phyloP scores from a whole-genome alignment of 1,139 yeast genomes.

The Hemisphaericaspora lyxosophila region DNA sequence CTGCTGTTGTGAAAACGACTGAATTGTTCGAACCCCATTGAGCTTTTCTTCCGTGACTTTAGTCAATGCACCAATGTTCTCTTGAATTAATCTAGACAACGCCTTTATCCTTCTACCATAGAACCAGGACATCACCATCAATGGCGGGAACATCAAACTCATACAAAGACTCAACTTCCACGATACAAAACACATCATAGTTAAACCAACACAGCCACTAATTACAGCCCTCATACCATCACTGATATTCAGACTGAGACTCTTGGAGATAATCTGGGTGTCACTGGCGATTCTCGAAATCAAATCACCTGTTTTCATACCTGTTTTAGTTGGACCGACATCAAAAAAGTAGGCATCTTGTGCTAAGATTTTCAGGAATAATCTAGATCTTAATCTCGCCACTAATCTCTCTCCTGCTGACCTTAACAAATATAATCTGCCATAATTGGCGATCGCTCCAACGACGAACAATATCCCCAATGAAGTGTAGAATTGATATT shows the following conservation, averaged over 20 bases:
- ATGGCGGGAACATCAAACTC: slow-evolving; percentile 78
- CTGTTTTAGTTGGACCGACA: slow-evolving; percentile 53
- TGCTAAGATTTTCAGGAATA: slow-evolving; percentile 72
- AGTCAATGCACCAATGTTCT: slow-evolving; percentile 81
- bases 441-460: slow-evolving; percentile 79
- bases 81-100: slow-evolving; percentile 76
- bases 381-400: slow-evolving; percentile 72
- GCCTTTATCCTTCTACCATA: slow-evolving; percentile 80
- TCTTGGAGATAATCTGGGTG: slow-evolving; percentile 83
- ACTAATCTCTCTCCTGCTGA: slow-evolving; percentile 84
- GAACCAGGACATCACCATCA: slow-evolving; percentile 68
- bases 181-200: slow-evolving; percentile 90
- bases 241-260: slow-evolving; percentile 85
- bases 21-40: slow-evolving; percentile 83
- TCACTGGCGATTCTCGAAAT: slow-evolving; percentile 86
- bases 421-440: slow-evolving; percentile 71
- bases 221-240: slow-evolving; percentile 85
- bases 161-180: slow-evolving; percentile 74
- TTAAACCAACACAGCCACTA: slow-evolving; percentile 73
- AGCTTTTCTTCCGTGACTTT: slow-evolving; percentile 91
- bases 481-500: slow-evolving; percentile 34
- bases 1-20: slow-evolving; percentile 83
- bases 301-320: slow-evolving; percentile 84
- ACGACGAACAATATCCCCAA: slow-evolving; percentile 53
- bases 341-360: slow-evolving; percentile 95